phyloP scores from a whole-genome alignment of 192 early-diverging fungal species.

The Haplosporangium gracile region DNA sequence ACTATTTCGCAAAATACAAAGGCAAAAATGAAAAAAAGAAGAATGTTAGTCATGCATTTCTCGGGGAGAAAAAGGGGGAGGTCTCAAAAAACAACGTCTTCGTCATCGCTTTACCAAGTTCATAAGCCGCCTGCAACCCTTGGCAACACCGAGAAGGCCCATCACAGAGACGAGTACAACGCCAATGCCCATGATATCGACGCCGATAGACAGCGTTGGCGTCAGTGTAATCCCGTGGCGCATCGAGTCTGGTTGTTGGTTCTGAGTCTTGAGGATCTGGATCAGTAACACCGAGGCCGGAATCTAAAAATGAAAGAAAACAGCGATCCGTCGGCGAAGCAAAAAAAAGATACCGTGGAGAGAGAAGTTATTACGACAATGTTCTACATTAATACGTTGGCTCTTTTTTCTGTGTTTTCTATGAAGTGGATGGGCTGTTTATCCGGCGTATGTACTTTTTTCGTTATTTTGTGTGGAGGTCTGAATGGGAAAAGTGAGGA shows the following conservation, averaged over 20 bases:
- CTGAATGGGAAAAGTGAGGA: not conserved
- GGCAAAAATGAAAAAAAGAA: not conserved
- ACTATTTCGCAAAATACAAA: constrained; percentile 10
- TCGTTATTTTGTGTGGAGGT: not conserved
- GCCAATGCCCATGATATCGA: constrained; percentile 44
- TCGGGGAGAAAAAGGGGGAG: not conserved
- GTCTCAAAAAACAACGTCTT: not conserved
- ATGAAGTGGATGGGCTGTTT: not conserved
- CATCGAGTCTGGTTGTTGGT: constrained; percentile 28
- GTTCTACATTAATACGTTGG: not conserved
- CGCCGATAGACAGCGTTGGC: constrained; percentile 37
- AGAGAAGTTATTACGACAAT: not conserved
- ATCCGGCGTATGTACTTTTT: constrained; percentile 8
- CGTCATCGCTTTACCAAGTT: constrained; percentile 22
- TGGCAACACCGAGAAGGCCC: constrained; percentile 42
- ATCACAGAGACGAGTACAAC: constrained; percentile 37
- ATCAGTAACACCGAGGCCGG: constrained; percentile 45
- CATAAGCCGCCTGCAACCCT: constrained; percentile 41
- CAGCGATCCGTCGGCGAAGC: not conserved
- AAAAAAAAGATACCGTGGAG: not conserved
- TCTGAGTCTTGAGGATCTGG: constrained; percentile 34
- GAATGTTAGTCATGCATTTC: not conserved
- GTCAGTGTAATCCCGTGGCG: constrained; percentile 23
- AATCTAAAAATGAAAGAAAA: constrained; percentile 24
- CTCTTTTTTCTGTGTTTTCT: not conserved